A percentile compares a stretch with the other conserved stretches of the same genome.
phyloP scores from a whole-genome alignment of 2,329 filamentous ascomycete genomes.

The Amylocarpus encephaloides region DNA sequence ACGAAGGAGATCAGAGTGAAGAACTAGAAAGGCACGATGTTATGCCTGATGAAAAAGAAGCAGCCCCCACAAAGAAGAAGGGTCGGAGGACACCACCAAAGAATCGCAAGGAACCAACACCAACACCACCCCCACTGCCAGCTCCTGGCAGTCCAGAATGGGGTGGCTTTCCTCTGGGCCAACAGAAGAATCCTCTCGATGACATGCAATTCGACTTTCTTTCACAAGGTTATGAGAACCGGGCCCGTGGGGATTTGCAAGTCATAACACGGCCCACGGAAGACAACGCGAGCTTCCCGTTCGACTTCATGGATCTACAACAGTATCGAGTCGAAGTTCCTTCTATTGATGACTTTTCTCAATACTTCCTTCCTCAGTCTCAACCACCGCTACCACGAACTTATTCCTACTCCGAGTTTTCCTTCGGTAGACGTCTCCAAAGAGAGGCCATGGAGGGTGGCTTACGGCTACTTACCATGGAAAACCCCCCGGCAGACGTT shows the following conservation, averaged over 20 bases:
- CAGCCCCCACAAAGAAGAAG: slow-evolving; percentile 5
- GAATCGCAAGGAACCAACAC: slow-evolving; percentile 2
- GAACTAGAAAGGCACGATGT: slow-evolving; percentile 13
- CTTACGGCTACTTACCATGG: slow-evolving; percentile 48
- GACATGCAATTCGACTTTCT: slow-evolving; percentile 14
- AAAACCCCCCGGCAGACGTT: slow-evolving; percentile 38
- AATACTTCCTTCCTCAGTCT: slow-evolving; percentile 27
- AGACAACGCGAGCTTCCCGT: slow-evolving; percentile 49
- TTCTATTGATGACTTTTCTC: slow-evolving; percentile 25
- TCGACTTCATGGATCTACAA: slow-evolving; percentile 31
- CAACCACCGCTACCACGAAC: slow-evolving; percentile 42
- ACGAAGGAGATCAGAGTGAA: slow-evolving; percentile 17
- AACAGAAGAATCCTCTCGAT: slow-evolving; percentile 14
- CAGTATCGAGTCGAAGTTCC: slow-evolving; percentile 27
- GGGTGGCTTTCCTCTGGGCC: slow-evolving; percentile 25
- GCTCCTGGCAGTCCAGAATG: slow-evolving; percentile 8
- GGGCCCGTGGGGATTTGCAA: slow-evolving; percentile 35
- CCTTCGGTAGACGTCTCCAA: slow-evolving; percentile 66
- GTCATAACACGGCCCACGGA: slow-evolving; percentile 45
- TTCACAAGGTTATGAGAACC: slow-evolving; percentile 10
- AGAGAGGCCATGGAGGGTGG: slow-evolving; percentile 58
- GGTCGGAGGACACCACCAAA: slow-evolving; percentile 5
- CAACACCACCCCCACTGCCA: slow-evolving; percentile 3
- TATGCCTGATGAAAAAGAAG: slow-evolving; percentile 3
- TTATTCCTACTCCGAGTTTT: slow-evolving; percentile 56